Percentiles rank a stretch among this genome's conserved stretches.
Evolutionary conservation across 208 protist genomes (phyloP).

Genomic region (Acanthamoeba healyi): DNA sequence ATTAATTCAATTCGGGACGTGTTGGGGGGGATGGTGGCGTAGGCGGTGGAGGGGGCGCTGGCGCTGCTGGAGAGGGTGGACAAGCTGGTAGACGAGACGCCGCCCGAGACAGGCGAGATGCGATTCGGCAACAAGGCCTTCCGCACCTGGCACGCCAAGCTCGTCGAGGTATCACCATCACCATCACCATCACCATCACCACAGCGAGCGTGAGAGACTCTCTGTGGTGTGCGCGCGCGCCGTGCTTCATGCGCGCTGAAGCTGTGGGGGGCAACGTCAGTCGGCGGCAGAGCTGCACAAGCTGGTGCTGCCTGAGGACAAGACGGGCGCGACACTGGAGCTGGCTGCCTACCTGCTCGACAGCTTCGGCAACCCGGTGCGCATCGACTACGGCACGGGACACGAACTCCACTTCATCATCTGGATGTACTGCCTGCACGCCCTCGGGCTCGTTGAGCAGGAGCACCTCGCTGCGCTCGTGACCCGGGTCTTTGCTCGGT

Average conservation of each 20-base stretch:
- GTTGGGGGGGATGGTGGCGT: too few relatives aligned
- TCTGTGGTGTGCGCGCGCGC: too few relatives aligned
- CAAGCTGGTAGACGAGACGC: slow-evolving; percentile 76
- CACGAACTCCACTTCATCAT: slow-evolving; percentile 98
- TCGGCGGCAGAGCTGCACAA: slow-evolving; percentile 24
- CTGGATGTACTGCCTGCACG: slow-evolving; percentile 91
- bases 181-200: too few relatives aligned
- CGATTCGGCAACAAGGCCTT: slow-evolving; percentile 81
- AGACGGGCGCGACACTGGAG: not conserved
- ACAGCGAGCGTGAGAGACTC: too few relatives aligned
- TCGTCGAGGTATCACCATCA: not conserved
- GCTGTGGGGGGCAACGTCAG: not conserved
- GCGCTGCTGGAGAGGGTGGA: slow-evolving; percentile 46
- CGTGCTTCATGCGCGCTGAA: too few relatives aligned
- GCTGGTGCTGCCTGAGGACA: slow-evolving; percentile 8
- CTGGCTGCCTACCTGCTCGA: slow-evolving; percentile 93
- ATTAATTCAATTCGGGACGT: too few relatives aligned
- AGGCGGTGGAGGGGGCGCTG: slow-evolving; percentile 42
- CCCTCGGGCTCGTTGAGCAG: slow-evolving; percentile 78
- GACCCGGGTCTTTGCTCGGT: slow-evolving; percentile 92
- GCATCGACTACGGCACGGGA: slow-evolving; percentile 99
- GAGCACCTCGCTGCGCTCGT: slow-evolving; percentile 92
- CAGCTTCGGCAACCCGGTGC: slow-evolving; percentile 96
- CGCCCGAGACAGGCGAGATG: slow-evolving; percentile 51
- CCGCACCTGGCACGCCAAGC: slow-evolving; percentile 71